These are phyloP conservation scores for Cucumis melo DNA, from an alignment of 306 rosid species.

Conservation along the genomic window DNA sequence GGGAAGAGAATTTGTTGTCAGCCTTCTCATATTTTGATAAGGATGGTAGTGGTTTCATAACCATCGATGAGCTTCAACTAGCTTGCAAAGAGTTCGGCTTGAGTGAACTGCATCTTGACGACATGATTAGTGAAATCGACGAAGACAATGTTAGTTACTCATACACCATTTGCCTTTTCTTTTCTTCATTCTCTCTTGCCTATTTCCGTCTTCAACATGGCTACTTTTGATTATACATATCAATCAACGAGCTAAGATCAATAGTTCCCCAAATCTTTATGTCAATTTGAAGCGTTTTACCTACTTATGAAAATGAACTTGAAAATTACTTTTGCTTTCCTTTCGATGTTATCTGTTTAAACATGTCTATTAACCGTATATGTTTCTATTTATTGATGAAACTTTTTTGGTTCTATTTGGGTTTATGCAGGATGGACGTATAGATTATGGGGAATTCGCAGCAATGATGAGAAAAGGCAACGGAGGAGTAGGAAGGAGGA, in stretches of 20 bases:
- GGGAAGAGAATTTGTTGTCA: constrained; percentile 30
- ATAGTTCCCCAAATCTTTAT: neutral
- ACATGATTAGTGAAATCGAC: constrained; percentile 36
- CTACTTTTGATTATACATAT: neutral
- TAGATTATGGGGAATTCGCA: constrained; percentile 33
- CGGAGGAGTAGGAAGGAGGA: constrained; percentile 34
- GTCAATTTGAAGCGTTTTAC: neutral
- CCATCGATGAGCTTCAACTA: constrained; percentile 33
- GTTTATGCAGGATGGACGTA: constrained; percentile 26
- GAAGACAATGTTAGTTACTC: constrained; percentile 25
- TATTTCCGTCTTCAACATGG: neutral
- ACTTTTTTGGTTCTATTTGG: neutral
- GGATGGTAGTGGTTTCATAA: constrained; percentile 37
- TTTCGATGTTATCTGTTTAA: neutral
- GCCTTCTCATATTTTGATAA: constrained; percentile 40
- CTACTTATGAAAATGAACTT: neutral
- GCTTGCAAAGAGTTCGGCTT: constrained; percentile 37
- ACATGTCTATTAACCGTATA: neutral
- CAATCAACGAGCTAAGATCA: neutral
- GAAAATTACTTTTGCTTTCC: neutral
- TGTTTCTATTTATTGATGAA: neutral
- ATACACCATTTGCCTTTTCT: neutral
- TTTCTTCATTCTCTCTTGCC: neutral
- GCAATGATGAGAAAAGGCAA: constrained; percentile 47
- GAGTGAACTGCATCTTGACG: constrained; percentile 31